These are phyloP conservation scores for Moringa oleifera DNA, from an alignment of 345 rosid genomes.

Conservation along the genomic window DNA sequence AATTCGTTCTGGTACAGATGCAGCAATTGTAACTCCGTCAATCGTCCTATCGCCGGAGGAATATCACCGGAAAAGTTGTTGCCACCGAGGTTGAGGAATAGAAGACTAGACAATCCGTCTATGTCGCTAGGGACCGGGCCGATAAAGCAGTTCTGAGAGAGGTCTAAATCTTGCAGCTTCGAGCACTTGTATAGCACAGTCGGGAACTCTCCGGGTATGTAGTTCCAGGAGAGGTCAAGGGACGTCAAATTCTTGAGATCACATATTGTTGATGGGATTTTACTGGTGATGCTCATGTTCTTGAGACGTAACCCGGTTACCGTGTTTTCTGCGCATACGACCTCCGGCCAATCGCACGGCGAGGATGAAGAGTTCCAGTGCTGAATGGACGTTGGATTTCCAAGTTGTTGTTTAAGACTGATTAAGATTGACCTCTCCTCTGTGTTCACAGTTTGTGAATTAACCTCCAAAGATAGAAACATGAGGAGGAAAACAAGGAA, in stretches of 20 bases:
- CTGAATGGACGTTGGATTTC: slow-evolving; percentile 48
- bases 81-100: slow-evolving; percentile 37
- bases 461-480: slow-evolving; percentile 33
- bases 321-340: slow-evolving; percentile 35
- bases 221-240: slow-evolving; percentile 42
- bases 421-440: slow-evolving; percentile 50
- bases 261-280: slow-evolving; percentile 54
- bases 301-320: slow-evolving; percentile 40
- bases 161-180: slow-evolving; percentile 47
- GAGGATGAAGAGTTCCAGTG: slow-evolving; percentile 57
- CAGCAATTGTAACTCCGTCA: slow-evolving; percentile 38
- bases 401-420: slow-evolving; percentile 42
- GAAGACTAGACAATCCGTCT: slow-evolving; percentile 42
- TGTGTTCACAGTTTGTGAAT: slow-evolving; percentile 30
- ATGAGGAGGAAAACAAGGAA: slow-evolving; percentile 27
- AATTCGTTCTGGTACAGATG: slow-evolving; percentile 35
- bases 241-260: slow-evolving; percentile 46
- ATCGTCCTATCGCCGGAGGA: slow-evolving; percentile 43
- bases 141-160: slow-evolving; percentile 60
- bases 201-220: slow-evolving; percentile 63
- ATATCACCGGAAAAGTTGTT: slow-evolving; percentile 73
- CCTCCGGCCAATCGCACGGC: slow-evolving; percentile 61
- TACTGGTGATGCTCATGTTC: slow-evolving; percentile 31
- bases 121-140: slow-evolving; percentile 68
- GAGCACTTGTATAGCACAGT: slow-evolving; percentile 49